Percentiles rank a stretch among this genome's conserved stretches.
These are phyloP conservation scores for Colletotrichum coccodes DNA, from an alignment of 2,329 filamentous ascomycete species.

Conservation along the genomic window DNA sequence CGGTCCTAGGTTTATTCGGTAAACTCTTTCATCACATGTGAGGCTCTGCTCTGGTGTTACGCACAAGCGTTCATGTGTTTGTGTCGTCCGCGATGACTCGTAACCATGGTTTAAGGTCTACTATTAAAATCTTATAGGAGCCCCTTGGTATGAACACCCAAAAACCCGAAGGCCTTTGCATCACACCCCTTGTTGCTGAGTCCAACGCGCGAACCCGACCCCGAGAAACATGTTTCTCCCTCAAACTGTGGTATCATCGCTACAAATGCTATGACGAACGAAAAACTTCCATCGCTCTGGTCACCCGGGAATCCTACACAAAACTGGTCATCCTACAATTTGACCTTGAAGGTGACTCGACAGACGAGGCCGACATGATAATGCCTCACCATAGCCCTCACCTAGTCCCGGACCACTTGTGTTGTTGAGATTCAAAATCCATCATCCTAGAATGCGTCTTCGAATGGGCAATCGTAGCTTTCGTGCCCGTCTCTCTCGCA, in stretches of 20 bases:
- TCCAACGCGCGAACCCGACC: neutral
- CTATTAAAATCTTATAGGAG: conserved; percentile 5
- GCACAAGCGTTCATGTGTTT: neutral
- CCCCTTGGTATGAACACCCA: neutral
- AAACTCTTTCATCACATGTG: neutral
- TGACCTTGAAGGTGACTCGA: neutral
- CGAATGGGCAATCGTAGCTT: conserved; percentile 93
- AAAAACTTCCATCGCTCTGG: conserved; percentile 25
- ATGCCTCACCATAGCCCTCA: neutral
- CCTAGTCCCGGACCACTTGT: neutral
- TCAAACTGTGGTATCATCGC: conserved; percentile 33
- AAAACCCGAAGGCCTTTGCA: neutral
- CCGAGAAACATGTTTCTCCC: conserved; percentile 7
- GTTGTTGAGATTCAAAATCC: conserved; percentile 6
- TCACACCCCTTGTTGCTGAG: neutral
- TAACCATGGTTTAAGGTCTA: conserved; percentile 9
- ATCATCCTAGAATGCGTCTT: conserved; percentile 74
- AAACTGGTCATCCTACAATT: neutral
- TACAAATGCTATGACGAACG: conserved; percentile 33
- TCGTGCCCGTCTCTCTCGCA: conserved; percentile 97
- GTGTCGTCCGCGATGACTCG: neutral
- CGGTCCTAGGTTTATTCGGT: neutral
- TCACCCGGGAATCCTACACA: conserved; percentile 18
- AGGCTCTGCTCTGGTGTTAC: neutral
- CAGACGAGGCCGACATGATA: neutral